phyloP scores from a whole-genome alignment of 2,329 filamentous ascomycete species.

The Fusarium buxicola region DNA sequence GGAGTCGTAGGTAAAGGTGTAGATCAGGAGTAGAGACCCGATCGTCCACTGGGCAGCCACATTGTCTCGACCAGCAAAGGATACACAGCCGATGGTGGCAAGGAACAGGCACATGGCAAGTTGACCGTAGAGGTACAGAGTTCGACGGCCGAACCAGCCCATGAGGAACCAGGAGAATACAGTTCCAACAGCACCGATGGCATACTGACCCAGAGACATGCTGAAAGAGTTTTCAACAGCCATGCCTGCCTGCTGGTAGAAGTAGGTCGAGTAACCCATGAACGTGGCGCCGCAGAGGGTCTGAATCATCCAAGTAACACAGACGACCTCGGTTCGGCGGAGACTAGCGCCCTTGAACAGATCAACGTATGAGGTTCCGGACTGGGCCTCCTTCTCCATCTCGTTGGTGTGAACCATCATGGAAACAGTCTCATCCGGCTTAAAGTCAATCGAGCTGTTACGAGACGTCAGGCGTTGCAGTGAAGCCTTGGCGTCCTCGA shows the following conservation, averaged over 20 bases:
- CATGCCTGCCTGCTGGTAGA: conserved; percentile 58
- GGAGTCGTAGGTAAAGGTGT: conserved; percentile 57
- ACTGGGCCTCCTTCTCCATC: conserved; percentile 55
- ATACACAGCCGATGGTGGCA: conserved; percentile 64
- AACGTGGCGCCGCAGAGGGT: conserved; percentile 55
- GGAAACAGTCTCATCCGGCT: conserved; percentile 58
- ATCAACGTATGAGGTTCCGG: conserved; percentile 58
- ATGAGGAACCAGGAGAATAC: conserved; percentile 60
- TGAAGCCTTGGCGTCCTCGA: conserved; percentile 54
- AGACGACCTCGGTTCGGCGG: conserved; percentile 59
- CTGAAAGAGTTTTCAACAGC: conserved; percentile 53
- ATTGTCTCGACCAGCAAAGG: conserved; percentile 60
- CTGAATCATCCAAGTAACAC: conserved; percentile 58
- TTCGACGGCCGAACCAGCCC: conserved; percentile 57
- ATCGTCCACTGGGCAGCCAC: conserved; percentile 61
- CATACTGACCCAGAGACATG: conserved; percentile 57
- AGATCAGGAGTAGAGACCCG: conserved; percentile 58
- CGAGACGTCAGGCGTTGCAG: conserved; percentile 56
- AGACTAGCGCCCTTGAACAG: conserved; percentile 61
- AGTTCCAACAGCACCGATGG: conserved; percentile 59
- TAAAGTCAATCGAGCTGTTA: conserved; percentile 50
- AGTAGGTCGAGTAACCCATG: conserved; percentile 70
- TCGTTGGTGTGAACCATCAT: conserved; percentile 65
- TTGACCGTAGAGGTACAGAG: conserved; percentile 58
- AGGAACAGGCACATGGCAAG: conserved; percentile 61